Evolutionary conservation across 139 green algal genomes (phyloP).

Genomic region (Edaphochlamys debaryana): DNA sequence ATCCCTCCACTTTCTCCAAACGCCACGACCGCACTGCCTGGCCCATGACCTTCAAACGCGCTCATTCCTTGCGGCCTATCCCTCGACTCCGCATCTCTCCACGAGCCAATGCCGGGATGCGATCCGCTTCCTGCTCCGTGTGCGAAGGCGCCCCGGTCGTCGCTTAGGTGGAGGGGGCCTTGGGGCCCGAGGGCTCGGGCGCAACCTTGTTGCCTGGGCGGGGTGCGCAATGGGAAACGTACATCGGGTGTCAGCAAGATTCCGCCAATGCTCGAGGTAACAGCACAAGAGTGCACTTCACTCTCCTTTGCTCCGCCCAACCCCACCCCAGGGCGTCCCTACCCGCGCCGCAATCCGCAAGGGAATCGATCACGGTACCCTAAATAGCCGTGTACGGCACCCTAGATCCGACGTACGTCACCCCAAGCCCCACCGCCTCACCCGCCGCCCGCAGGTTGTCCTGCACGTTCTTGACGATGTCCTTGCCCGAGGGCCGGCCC

Average conservation of each 20-base stretch:
- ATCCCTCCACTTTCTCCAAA: too few species aligned
- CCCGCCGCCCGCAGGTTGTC: conserved; percentile 25
- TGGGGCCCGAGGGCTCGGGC: conserved; percentile 26
- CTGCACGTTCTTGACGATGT: conserved; percentile 37
- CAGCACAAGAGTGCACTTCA: too few species aligned
- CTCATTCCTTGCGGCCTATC: too few species aligned
- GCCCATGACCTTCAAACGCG: too few species aligned
- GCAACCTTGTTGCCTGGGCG: conserved; percentile 25
- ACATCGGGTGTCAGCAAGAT: neutral
- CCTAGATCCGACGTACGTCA: neutral
- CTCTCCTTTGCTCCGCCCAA: too few species aligned
- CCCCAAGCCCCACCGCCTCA: neutral
- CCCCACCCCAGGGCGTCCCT: neutral
- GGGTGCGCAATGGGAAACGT: neutral
- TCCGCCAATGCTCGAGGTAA: neutral
- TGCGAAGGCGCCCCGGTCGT: neutral
- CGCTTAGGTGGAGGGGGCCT: neutral
- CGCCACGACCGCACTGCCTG: too few species aligned
- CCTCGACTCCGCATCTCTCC: too few species aligned
- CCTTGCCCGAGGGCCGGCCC: conserved; percentile 34
- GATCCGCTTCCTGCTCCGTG: neutral
- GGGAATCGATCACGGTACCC: neutral
- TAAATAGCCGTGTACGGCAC: neutral
- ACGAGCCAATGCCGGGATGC: too few species aligned
- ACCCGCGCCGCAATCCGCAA: neutral